A percentile compares a stretch with the other conserved stretches of the same genome.
Evolutionary conservation across 2,329 filamentous ascomycete genomes (phyloP).

Genomic region (Aspergillus pseudonomiae): DNA sequence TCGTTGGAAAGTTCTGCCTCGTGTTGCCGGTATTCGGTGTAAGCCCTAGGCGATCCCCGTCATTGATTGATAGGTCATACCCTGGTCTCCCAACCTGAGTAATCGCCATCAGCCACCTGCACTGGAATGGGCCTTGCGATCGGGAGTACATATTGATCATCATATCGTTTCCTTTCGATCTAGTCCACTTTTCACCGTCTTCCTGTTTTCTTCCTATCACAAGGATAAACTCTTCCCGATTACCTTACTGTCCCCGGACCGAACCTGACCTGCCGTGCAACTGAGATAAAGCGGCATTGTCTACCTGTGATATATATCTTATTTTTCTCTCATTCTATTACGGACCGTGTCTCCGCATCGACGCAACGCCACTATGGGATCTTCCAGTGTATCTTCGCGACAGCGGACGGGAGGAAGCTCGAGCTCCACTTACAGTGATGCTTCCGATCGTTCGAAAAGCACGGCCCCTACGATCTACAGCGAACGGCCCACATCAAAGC

Average conservation of each 20-base stretch:
- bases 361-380: conserved; percentile 29
- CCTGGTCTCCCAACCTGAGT: neutral
- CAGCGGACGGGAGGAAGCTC: conserved; percentile 36
- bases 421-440: conserved; percentile 41
- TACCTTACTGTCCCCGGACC: neutral
- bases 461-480: conserved; percentile 45
- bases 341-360: conserved; percentile 6
- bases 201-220: neutral
- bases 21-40: neutral
- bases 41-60: conserved; percentile 4
- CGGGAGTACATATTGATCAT: neutral
- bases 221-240: neutral
- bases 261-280: neutral
- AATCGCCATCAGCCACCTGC: conserved; percentile 3
- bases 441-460: conserved; percentile 42
- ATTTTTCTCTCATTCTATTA: neutral
- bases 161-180: neutral
- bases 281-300: neutral
- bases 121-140: neutral
- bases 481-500: conserved; percentile 31
- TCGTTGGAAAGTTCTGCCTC: conserved; percentile 6
- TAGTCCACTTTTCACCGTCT: neutral
- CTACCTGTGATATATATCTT: neutral
- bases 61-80: conserved; percentile 4
- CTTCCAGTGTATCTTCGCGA: conserved; percentile 29